These are phyloP conservation scores for Retiboletus flavoniger DNA, from an alignment of 1,284 basidiomycete species.

Conservation along the genomic window DNA sequence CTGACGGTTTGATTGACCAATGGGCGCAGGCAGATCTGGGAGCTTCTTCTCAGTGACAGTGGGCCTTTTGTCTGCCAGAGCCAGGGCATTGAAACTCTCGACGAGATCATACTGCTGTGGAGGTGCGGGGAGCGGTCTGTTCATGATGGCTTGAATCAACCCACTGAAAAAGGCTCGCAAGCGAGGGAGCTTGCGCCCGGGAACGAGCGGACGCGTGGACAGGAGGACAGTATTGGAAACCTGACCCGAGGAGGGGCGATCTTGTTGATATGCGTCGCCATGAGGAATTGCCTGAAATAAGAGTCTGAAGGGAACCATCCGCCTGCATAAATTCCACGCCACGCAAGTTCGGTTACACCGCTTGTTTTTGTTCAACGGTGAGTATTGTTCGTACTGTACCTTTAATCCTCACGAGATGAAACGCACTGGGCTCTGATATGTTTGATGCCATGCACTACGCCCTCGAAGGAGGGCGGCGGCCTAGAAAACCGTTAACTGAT, in stretches of 20 bases:
- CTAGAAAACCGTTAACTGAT: slow-evolving; percentile 90
- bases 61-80: slow-evolving; percentile 26
- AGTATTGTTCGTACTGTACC: not conserved
- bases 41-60: slow-evolving; percentile 18
- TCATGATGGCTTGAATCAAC: slow-evolving; percentile 22
- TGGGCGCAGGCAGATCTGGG: slow-evolving; percentile 5
- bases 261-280: slow-evolving; percentile 13
- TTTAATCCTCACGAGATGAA: slow-evolving; percentile 53
- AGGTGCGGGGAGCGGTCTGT: slow-evolving; percentile 15
- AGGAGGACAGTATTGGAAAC: slow-evolving; percentile 17
- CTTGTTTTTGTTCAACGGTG: not conserved
- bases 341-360: not conserved
- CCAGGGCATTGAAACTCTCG: slow-evolving; percentile 40
- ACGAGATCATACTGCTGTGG: slow-evolving; percentile 35
- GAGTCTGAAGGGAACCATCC: slow-evolving; percentile 1
- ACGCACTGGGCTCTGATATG: slow-evolving; percentile 85
- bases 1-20: not conserved
- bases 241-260: slow-evolving; percentile 11
- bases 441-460: slow-evolving; percentile 76
- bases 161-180: slow-evolving; percentile 13
- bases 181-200: slow-evolving; percentile 14
- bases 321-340: slow-evolving; percentile 1
- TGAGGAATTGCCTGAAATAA: not conserved
- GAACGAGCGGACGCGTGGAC: not conserved
- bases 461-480: slow-evolving; percentile 64